phyloP scores from a whole-genome alignment of 306 rosid genomes.

The Begonia loranthoides region DNA sequence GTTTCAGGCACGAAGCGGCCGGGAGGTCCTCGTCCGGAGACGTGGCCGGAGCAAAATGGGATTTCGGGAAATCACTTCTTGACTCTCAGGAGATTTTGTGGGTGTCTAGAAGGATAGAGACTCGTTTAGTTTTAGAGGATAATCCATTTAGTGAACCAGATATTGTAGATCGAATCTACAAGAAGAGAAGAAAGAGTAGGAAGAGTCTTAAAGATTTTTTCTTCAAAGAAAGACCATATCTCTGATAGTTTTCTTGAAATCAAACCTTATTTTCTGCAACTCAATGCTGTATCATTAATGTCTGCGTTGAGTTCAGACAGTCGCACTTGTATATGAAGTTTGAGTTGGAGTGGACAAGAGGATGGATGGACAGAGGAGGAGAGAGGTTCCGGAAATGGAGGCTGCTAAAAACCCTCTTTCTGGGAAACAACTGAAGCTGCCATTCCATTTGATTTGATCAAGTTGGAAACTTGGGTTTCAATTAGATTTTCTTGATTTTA shows the following conservation, averaged over 20 bases:
- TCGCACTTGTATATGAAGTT: too few species aligned
- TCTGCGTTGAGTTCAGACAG: too few species aligned
- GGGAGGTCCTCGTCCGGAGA: background rate
- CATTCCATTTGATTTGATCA: too few species aligned
- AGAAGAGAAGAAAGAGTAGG: conserved; percentile 43
- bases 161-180: conserved; percentile 3
- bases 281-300: too few species aligned
- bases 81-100: conserved; percentile 84
- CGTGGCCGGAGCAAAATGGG: conserved; percentile 25
- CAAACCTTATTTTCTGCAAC: too few species aligned
- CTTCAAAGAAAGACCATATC: conserved; percentile 17
- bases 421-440: too few species aligned
- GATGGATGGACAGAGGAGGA: too few species aligned
- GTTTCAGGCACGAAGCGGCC: conserved; percentile 56
- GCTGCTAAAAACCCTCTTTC: too few species aligned
- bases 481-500: too few species aligned
- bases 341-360: too few species aligned
- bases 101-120: conserved; percentile 58
- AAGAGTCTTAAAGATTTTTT: conserved; percentile 68
- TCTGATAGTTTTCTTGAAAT: background rate
- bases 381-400: too few species aligned
- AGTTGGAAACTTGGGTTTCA: too few species aligned
- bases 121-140: conserved; percentile 28
- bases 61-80: conserved; percentile 70
- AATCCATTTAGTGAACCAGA: conserved; percentile 20